Percentiles rank a stretch among this genome's conserved stretches.
phyloP scores from a whole-genome alignment of 768 basidiomycete genomes.

The Lactarius hengduanensis region DNA sequence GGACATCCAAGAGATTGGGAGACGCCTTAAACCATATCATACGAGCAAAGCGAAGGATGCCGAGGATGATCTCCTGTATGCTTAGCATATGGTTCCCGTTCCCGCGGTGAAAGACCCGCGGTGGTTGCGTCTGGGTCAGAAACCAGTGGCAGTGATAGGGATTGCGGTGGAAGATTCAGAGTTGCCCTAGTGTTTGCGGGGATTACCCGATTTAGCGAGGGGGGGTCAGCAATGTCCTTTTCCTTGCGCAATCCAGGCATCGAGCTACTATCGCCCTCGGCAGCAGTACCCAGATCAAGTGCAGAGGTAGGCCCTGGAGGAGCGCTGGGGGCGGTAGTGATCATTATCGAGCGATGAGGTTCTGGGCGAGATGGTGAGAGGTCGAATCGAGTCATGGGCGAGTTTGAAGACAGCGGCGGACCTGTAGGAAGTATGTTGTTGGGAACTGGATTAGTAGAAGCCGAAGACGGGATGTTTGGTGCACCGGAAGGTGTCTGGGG shows the following conservation, averaged over 20 bases:
- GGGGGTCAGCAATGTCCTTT: rapidly evolving
- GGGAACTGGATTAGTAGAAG: neutral
- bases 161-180: neutral
- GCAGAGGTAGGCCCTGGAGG: neutral
- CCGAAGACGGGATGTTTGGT: too few species aligned
- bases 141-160: neutral
- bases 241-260: neutral
- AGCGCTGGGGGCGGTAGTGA: too few species aligned
- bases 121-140: neutral
- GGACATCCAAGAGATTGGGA: too few species aligned
- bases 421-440: neutral
- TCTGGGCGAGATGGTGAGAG: neutral
- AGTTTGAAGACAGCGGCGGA: neutral
- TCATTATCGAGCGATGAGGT: neutral
- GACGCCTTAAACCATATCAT: neutral
- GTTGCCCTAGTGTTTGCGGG: neutral
- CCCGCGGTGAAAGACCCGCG: neutral
- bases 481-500: too few species aligned
- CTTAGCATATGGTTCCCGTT: neutral
- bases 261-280: neutral
- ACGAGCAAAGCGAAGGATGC: neutral
- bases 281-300: neutral
- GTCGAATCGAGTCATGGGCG: neutral
- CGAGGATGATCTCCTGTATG: neutral
- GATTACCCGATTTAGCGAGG: neutral